Percentiles rank a stretch among this genome's conserved stretches.
These are phyloP conservation scores for Diutina sp. DNA, from an alignment of 1,139 yeast species.

Conservation along the genomic window DNA sequence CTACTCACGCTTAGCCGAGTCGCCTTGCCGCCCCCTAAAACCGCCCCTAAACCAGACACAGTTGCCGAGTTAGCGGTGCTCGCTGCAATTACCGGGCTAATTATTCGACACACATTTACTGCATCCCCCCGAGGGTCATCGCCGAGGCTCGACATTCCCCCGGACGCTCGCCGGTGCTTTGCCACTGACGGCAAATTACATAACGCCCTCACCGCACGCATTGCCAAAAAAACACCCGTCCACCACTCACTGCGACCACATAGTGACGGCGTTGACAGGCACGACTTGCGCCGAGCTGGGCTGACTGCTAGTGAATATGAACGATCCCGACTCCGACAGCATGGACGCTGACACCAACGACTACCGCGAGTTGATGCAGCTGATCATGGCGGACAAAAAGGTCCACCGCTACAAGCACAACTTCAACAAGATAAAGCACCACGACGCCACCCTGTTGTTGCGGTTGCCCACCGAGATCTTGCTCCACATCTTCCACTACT, in stretches of 20 bases:
- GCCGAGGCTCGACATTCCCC: not conserved
- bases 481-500: conserved; percentile 53
- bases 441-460: conserved; percentile 32
- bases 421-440: conserved; percentile 6
- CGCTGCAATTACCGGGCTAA: no score
- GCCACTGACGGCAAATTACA: not conserved
- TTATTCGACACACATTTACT: no score
- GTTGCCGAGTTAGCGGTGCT: no score
- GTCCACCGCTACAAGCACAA: conserved; percentile 18
- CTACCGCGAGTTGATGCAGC: conserved; percentile 22
- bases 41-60: no score
- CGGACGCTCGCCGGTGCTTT: not conserved
- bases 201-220: not conserved
- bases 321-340: conserved; percentile 5
- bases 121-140: no score
- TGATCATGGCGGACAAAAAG: conserved; percentile 13
- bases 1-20: no score
- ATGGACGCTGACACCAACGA: conserved; percentile 25
- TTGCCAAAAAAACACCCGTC: not conserved
- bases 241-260: not conserved
- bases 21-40: no score
- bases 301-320: not conserved
- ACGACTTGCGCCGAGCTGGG: not conserved
- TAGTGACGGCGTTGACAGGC: not conserved
- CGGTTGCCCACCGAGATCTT: conserved; percentile 74